phyloP scores from a whole-genome alignment of 768 basidiomycete species.

The Mycena maculata region DNA sequence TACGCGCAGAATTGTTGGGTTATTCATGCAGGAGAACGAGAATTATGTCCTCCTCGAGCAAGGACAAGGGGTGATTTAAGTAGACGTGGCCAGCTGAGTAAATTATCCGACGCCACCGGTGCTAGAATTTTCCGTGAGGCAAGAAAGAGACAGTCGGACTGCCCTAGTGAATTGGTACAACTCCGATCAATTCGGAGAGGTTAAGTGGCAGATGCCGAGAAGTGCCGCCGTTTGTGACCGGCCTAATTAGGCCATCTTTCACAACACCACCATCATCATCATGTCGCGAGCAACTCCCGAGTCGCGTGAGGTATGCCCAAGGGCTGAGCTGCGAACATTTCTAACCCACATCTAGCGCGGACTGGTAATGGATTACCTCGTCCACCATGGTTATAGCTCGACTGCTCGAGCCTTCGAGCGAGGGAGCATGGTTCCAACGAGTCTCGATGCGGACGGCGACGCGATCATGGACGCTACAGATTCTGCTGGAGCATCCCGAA shows the following conservation, averaged over 20 bases:
- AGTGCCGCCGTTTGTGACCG: no score
- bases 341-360: conserved; percentile 57
- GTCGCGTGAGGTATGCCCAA: conserved; percentile 17
- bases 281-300: conserved; percentile 26
- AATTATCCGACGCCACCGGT: conserved; percentile 9
- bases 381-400: conserved; percentile 76
- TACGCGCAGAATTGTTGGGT: conserved; percentile 43
- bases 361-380: conserved; percentile 82
- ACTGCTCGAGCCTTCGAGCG: conserved; percentile 77
- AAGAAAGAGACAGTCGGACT: no score
- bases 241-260: neutral
- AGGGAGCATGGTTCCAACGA: conserved; percentile 69
- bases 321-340: neutral
- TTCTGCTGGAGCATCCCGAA: conserved; percentile 31
- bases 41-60: no score
- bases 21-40: conserved; percentile 26
- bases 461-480: conserved; percentile 56
- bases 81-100: neutral
- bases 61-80: no score
- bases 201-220: neutral
- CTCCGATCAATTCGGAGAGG: no score
- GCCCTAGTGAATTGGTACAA: no score
- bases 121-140: no score
- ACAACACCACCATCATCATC: neutral
- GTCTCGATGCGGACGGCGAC: conserved; percentile 76